Base-by-base conservation (phyloP, 345 rosid species). In the Eucalyptus caleyi region DNA sequence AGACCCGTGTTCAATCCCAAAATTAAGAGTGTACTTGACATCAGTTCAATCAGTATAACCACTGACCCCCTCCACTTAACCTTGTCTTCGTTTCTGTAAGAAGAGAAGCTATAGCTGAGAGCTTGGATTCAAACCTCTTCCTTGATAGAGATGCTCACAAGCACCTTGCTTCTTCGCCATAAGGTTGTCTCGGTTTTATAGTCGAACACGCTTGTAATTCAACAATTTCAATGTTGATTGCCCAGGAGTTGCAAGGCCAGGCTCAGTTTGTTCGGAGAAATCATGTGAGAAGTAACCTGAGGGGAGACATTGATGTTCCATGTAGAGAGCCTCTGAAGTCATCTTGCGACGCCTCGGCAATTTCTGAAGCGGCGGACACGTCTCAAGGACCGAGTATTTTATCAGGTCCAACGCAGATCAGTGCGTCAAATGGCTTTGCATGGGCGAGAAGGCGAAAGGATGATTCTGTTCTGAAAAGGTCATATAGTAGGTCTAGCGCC, bases 361-460 rank as follows among this genome's bases (percentile, higher is more conserved):
- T 60, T 62, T 82, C 87, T 3, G 89, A 87, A 11, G 45, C 86
- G 2, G 16, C 40, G 23, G 86, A 65, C 82, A 14, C 90, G 47
- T 92, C 94, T 69, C 93, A 90, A 53, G 94, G 93, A 81, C 91
- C 89, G 5, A 90, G 93, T 30, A 67, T 90, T 45, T 60, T 91
- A 88, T 89, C 93, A 85, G 95, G 90, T 15, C 92, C 93, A 81
- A 89, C 93, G n/a, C 93, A 90, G 91, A 89, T 93, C 69, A 89
- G 94, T 27, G 94, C 91, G 81, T 92, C 96, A 9, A 93, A 93
- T 40, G 93, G 95, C 32, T 95, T 94, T 69, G 89, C 96, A 10
- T 94, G 96, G 97, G 95, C 86, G 30, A 90, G 88, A 87, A 90
- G 89, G 65, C 89, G 87, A 23, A 87, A 87, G 86, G 91, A 90